phyloP scores from a whole-genome alignment of 441 rosid species.

The California macrophylla region DNA sequence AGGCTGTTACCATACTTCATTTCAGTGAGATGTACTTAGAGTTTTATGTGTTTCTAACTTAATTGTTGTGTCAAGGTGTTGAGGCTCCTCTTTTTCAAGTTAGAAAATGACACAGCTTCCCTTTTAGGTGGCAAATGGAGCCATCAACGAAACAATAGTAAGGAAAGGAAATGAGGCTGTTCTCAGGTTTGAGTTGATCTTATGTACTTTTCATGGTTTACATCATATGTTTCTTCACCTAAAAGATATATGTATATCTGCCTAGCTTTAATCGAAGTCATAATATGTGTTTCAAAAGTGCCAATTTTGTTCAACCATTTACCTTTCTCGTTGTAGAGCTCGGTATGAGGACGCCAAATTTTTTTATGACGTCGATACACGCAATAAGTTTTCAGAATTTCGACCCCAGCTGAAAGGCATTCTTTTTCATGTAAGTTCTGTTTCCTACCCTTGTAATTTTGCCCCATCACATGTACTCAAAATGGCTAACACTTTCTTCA shows the following conservation, averaged over 20 bases:
- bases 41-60: constrained; percentile 15
- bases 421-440: constrained; percentile 77
- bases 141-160: constrained; percentile 63
- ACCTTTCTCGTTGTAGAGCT: constrained; percentile 49
- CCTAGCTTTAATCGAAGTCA: not conserved
- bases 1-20: constrained; percentile 74
- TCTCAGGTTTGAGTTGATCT: constrained; percentile 53
- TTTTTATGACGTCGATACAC: constrained; percentile 79
- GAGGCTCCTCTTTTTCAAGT: constrained; percentile 7
- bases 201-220: constrained; percentile 5
- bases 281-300: not conserved
- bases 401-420: constrained; percentile 72
- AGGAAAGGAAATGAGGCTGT: constrained; percentile 97
- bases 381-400: constrained; percentile 58
- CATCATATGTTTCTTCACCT: not conserved
- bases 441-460: constrained; percentile 3
- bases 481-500: not conserved
- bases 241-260: not conserved
- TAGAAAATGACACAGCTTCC: constrained; percentile 20
- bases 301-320: constrained; percentile 7
- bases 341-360: constrained; percentile 97
- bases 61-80: constrained; percentile 9
- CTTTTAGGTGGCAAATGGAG: constrained; percentile 89
- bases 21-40: constrained; percentile 45
- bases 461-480: not conserved